Evolutionary conservation across 768 basidiomycete genomes (phyloP).

Genomic region (Amanita phalloides): DNA sequence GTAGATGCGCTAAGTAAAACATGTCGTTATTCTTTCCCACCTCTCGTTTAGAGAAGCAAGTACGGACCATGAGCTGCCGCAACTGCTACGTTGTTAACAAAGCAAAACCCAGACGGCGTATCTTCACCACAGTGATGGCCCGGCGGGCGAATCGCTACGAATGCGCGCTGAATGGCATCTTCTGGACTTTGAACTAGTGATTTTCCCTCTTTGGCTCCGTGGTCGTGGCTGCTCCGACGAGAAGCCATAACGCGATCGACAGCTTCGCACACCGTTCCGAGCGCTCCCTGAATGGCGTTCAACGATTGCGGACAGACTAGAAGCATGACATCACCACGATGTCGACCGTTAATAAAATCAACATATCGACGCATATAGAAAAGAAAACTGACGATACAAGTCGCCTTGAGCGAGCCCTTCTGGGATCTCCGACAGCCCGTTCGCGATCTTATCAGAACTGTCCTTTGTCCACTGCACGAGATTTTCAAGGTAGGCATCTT

Average conservation of each 20-base stretch:
- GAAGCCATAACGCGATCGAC: conserved; percentile 54
- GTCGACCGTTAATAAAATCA: neutral
- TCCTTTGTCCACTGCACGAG: conserved; percentile 48
- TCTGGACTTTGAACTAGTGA: neutral
- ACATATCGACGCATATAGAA: neutral
- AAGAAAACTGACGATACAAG: conserved; percentile 55
- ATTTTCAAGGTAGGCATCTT: conserved; percentile 56
- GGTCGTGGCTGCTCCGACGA: neutral
- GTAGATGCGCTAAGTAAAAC: conserved; percentile 56
- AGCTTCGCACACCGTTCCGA: conserved; percentile 82
- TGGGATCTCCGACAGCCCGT: conserved; percentile 70
- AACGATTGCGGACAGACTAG: conserved; percentile 73
- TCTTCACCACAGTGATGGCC: conserved; percentile 94
- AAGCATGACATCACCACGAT: neutral
- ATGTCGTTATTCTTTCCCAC: neutral
- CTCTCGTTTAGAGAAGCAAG: neutral
- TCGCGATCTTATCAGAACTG: conserved; percentile 49
- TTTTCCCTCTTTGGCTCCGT: neutral
- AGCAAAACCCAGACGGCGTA: conserved; percentile 88
- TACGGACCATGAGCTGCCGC: conserved; percentile 79
- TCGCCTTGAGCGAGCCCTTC: conserved; percentile 63
- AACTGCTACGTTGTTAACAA: conserved; percentile 87
- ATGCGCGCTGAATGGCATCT: conserved; percentile 35
- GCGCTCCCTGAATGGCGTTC: conserved; percentile 68
- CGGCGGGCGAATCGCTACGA: conserved; percentile 82